phyloP scores from a whole-genome alignment of 371 early-diverging fungal species.

The Circinella minor region DNA sequence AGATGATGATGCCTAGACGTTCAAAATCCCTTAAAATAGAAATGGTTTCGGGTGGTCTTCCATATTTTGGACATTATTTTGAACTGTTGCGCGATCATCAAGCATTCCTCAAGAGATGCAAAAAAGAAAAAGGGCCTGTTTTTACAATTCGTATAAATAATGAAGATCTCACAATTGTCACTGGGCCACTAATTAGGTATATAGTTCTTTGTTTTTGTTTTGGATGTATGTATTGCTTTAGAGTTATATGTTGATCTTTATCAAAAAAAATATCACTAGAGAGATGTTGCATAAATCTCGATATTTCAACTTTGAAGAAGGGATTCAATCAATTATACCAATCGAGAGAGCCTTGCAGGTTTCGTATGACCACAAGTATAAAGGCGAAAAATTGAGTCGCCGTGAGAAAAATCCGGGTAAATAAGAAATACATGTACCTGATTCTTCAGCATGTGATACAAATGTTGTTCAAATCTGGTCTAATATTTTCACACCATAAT shows the following conservation, averaged over 20 bases:
- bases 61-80: conserved; percentile 7
- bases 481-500: not conserved
- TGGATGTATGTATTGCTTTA: too few species aligned
- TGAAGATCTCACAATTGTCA: conserved; percentile 7
- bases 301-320: conserved; percentile 17
- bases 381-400: conserved; percentile 4
- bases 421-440: not conserved
- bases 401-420: conserved; percentile 18
- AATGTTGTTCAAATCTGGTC: not conserved
- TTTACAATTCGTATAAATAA: conserved; percentile 9
- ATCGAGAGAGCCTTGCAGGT: not conserved
- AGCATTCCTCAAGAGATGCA: conserved; percentile 7
- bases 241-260: not conserved
- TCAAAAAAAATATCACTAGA: not conserved
- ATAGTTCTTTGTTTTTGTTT: too few species aligned
- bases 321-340: conserved; percentile 18
- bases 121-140: conserved; percentile 5
- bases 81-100: not conserved
- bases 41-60: conserved; percentile 7
- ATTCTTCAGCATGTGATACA: not conserved
- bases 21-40: too few species aligned
- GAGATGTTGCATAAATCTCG: not conserved
- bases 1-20: too few species aligned
- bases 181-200: conserved; percentile 6
- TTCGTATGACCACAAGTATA: conserved; percentile 17